phyloP scores from a whole-genome alignment of 306 rosid genomes.

The Castanopsis chinensis region DNA sequence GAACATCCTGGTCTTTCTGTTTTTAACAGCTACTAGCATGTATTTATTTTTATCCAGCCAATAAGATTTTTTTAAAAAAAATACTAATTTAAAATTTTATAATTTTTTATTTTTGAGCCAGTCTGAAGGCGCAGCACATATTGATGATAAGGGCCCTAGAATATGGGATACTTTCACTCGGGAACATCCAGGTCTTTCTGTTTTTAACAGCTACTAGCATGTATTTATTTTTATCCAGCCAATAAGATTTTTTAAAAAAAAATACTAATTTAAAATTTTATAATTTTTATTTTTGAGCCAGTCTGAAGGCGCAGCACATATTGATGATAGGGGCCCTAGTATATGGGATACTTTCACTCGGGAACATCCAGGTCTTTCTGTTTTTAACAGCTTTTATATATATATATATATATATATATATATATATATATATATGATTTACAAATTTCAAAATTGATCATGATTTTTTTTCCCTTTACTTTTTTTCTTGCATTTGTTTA shows the following conservation, averaged over 20 bases:
- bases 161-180: conserved; percentile 30
- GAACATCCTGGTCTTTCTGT: conserved; percentile 22
- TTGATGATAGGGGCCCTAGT: conserved; percentile 19
- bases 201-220: not conserved
- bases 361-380: conserved; percentile 23
- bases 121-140: conserved; percentile 35
- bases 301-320: conserved; percentile 35
- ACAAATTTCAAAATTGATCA: too few relatives aligned
- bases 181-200: conserved; percentile 22
- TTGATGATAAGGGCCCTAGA: conserved; percentile 19
- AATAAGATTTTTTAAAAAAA: too few relatives aligned
- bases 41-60: too few relatives aligned
- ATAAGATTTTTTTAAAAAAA: too few relatives aligned
- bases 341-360: conserved; percentile 30
- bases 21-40: not conserved
- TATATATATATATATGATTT: too few relatives aligned
- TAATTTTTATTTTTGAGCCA: not conserved
- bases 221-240: too few relatives aligned
- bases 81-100: too few relatives aligned
- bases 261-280: too few relatives aligned
- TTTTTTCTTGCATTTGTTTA: too few relatives aligned
- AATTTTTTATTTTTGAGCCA: not conserved
- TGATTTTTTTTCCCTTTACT: too few relatives aligned
- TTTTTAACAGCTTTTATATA: not conserved
- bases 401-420: too few relatives aligned